Conservation (phyloP, 1,284 basidiomycete genomes). For the Anthracocystis walkeri region DNA sequence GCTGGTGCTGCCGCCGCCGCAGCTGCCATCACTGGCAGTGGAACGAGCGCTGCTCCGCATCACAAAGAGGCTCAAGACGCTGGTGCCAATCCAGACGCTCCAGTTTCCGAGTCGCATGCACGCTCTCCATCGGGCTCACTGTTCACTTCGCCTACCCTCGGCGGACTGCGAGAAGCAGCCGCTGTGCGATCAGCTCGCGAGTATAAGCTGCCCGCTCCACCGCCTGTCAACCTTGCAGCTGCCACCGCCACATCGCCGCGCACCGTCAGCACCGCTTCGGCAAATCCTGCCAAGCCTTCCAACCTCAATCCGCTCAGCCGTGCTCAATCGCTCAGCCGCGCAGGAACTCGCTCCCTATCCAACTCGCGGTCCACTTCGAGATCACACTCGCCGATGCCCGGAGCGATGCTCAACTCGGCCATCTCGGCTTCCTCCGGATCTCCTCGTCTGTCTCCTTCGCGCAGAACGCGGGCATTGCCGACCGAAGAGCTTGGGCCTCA, state of each 20-base stretch:
- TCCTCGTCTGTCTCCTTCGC: constrained; percentile 58
- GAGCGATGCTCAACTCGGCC: constrained; percentile 50
- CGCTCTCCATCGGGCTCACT: constrained; percentile 29
- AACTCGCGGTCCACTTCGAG: constrained; percentile 96
- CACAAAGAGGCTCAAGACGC: constrained; percentile 11
- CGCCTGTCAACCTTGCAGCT: constrained; percentile 43
- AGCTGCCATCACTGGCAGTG: constrained; percentile 30
- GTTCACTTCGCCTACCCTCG: constrained; percentile 38
- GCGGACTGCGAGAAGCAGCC: constrained; percentile 40
- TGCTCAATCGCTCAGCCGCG: constrained; percentile 39
- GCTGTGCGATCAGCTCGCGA: constrained; percentile 41
- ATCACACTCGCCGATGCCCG: constrained; percentile 89
- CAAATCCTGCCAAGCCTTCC: constrained; percentile 40
- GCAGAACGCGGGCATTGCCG: constrained; percentile 50
- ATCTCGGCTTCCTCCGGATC: constrained; percentile 59
- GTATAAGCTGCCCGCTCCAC: constrained; percentile 54
- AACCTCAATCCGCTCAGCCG: constrained; percentile 52
- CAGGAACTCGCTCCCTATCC: constrained; percentile 70
- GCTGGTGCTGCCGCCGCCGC: constrained; percentile 37
- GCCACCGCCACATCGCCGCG: constrained; percentile 31
- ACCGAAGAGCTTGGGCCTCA: constrained; percentile 45
- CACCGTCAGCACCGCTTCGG: constrained; percentile 26
- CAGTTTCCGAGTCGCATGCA: constrained; percentile 16
- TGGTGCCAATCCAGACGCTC: background rate
- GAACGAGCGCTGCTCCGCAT: constrained; percentile 6